Evolutionary conservation across 2,329 filamentous ascomycete genomes (phyloP).

Genomic region (Tolypocladium guangdongense): DNA sequence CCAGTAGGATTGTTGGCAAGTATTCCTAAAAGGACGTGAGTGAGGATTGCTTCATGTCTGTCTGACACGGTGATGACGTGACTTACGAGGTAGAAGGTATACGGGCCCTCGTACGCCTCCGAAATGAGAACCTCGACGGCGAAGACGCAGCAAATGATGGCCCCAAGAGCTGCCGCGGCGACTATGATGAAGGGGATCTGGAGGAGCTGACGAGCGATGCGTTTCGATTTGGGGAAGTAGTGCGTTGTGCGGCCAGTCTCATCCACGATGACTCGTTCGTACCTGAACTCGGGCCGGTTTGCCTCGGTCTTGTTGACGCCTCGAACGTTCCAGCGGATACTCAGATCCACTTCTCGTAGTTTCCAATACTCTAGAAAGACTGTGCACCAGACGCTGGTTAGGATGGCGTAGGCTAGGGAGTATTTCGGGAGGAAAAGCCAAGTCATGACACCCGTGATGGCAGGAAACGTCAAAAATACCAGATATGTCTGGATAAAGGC

Average conservation of each 20-base stretch:
- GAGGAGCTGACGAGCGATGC: constrained; percentile 53
- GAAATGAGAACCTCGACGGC: constrained; percentile 66
- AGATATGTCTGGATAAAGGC: constrained; percentile 74
- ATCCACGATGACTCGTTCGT: constrained; percentile 51
- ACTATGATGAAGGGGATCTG: constrained; percentile 58
- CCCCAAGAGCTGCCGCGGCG: constrained; percentile 48
- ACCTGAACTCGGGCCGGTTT: constrained; percentile 52
- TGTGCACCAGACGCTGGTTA: constrained; percentile 59
- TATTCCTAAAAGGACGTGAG: constrained; percentile 44
- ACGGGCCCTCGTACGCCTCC: constrained; percentile 59
- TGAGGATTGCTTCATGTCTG: background rate
- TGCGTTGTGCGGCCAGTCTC: constrained; percentile 50
- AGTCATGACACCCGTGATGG: constrained; percentile 53
- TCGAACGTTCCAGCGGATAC: constrained; percentile 61
- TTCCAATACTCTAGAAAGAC: constrained; percentile 76
- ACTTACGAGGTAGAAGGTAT: constrained; percentile 52
- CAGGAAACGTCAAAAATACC: constrained; percentile 58
- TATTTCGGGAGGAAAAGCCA: constrained; percentile 61
- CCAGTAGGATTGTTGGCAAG: constrained; percentile 60
- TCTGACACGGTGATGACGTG: no score
- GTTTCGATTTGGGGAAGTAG: constrained; percentile 54
- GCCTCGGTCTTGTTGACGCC: constrained; percentile 57
- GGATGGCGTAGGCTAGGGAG: constrained; percentile 56
- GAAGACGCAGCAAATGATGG: constrained; percentile 59
- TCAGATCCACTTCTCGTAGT: constrained; percentile 59